Percentiles rank a stretch among this genome's conserved stretches.
These are phyloP conservation scores for Aspergillus quadrilineatus DNA, from an alignment of 2,329 filamentous ascomycete genomes.

Conservation along the genomic window DNA sequence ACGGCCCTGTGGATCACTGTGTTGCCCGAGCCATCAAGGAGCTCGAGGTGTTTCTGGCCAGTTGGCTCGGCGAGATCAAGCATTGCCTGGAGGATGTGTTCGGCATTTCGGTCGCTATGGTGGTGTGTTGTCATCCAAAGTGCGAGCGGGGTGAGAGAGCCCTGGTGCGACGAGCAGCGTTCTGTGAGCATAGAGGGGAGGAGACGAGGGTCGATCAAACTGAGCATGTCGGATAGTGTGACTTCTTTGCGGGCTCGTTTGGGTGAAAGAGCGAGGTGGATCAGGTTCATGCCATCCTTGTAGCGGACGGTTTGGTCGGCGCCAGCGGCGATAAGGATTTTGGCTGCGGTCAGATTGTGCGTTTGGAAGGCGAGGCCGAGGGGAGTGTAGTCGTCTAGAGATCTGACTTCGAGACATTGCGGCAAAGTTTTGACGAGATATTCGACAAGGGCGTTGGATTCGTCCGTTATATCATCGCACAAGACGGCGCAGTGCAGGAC, in stretches of 20 bases:
- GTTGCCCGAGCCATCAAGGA: constrained; percentile 47
- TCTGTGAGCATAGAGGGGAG: constrained; percentile 33
- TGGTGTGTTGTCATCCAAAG: constrained; percentile 48
- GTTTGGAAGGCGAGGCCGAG: constrained; percentile 65
- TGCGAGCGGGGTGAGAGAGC: constrained; percentile 54
- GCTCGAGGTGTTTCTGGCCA: constrained; percentile 43
- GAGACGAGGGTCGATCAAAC: constrained; percentile 46
- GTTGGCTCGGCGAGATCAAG: constrained; percentile 53
- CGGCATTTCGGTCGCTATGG: background rate
- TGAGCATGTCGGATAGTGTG: constrained; percentile 55
- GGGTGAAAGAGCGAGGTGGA: constrained; percentile 53
- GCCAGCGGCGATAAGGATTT: constrained; percentile 64
- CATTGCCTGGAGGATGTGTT: background rate
- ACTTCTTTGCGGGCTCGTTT: constrained; percentile 52
- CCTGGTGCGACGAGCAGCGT: constrained; percentile 27
- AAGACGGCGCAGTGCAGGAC: constrained; percentile 65
- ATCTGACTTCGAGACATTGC: constrained; percentile 61
- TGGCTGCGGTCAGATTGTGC: constrained; percentile 37
- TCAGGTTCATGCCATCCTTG: constrained; percentile 61
- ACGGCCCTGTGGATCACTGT: constrained; percentile 43
- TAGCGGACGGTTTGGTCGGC: constrained; percentile 69
- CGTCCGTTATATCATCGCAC: constrained; percentile 35
- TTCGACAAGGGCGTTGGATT: constrained; percentile 58
- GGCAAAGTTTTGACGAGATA: constrained; percentile 66
- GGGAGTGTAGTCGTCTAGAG: constrained; percentile 54